Conservation (phyloP, 1,139 yeast genomes). For the Candida sp. region DNA sequence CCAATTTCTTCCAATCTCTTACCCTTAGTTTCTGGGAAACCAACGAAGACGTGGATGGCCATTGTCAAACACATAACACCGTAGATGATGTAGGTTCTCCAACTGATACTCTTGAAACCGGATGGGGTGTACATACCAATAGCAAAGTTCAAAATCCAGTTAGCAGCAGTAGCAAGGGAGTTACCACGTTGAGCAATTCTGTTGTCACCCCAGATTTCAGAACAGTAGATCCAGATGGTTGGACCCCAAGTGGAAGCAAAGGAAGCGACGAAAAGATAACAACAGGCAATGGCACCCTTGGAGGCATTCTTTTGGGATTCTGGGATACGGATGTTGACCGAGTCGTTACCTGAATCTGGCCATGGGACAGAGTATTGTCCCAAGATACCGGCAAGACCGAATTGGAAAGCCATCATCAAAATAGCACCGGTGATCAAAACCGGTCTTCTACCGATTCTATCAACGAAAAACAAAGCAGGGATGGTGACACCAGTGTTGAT, state of each 20-base stretch:
- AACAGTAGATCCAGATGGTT: slow-evolving; percentile 60
- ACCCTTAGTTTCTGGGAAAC: slow-evolving; percentile 68
- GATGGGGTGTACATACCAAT: slow-evolving; percentile 57
- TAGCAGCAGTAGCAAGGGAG: slow-evolving; percentile 54
- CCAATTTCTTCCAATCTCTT: slow-evolving; percentile 68
- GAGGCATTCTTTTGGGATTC: slow-evolving; percentile 41
- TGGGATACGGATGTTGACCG: slow-evolving; percentile 53
- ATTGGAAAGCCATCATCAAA: slow-evolving; percentile 41
- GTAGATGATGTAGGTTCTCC: slow-evolving; percentile 53
- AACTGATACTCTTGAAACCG: slow-evolving; percentile 48
- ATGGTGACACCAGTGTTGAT: slow-evolving; percentile 50
- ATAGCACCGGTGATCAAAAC: slow-evolving; percentile 38
- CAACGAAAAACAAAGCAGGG: slow-evolving; percentile 43
- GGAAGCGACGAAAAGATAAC: slow-evolving; percentile 57
- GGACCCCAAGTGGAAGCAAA: slow-evolving; percentile 67
- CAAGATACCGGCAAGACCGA: slow-evolving; percentile 44
- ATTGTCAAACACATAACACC: slow-evolving; percentile 55
- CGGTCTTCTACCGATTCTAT: slow-evolving; percentile 41
- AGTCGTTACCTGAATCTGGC: slow-evolving; percentile 35
- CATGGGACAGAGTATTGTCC: slow-evolving; percentile 45
- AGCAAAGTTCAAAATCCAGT: slow-evolving; percentile 58
- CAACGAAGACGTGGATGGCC: slow-evolving; percentile 68
- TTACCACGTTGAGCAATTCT: slow-evolving; percentile 64
- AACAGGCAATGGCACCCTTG: slow-evolving; percentile 61
- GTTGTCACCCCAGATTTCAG: slow-evolving; percentile 58